Evolutionary conservation across 352 stramenopile species (phyloP).

Genomic region (Phytophthora macrochlamydospora): DNA sequence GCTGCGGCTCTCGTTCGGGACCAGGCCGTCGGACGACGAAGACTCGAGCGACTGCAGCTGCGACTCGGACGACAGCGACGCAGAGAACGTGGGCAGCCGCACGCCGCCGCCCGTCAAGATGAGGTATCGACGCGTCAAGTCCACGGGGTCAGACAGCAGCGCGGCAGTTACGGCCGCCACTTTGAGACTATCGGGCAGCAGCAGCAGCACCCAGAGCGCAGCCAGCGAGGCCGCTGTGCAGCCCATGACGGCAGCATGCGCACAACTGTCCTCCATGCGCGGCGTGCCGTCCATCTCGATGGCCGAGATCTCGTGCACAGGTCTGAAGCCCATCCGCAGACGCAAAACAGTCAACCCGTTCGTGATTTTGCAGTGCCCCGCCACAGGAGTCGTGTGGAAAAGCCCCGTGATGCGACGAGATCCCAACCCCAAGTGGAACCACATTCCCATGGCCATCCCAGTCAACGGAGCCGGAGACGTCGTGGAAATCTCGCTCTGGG

Average conservation of each 20-base stretch:
- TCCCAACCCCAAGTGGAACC: slow-evolving; percentile 47
- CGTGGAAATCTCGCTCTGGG: slow-evolving; percentile 69
- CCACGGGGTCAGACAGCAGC: slow-evolving; percentile 26
- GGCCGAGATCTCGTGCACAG: slow-evolving; percentile 42
- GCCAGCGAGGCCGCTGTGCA: slow-evolving; percentile 30
- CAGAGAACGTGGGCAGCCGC: slow-evolving; percentile 16
- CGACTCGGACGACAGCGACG: slow-evolving; percentile 34
- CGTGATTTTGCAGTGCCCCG: slow-evolving; percentile 41
- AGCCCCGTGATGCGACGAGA: slow-evolving; percentile 48
- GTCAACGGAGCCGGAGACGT: slow-evolving; percentile 38
- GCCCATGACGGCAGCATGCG: slow-evolving; percentile 6
- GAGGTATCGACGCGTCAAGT: slow-evolving; percentile 31
- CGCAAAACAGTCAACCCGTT: slow-evolving; percentile 68
- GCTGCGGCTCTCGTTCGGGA: slow-evolving; percentile 34
- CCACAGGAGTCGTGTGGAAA: slow-evolving; percentile 45
- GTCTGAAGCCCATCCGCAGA: slow-evolving; percentile 53
- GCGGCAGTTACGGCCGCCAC: slow-evolving; percentile 24
- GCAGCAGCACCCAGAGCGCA: slow-evolving; percentile 41
- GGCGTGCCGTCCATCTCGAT: slow-evolving; percentile 18
- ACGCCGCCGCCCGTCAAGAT: slow-evolving; percentile 11
- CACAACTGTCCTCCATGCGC: neutral
- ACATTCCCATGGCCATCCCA: slow-evolving; percentile 46
- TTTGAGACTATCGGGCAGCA: slow-evolving; percentile 32
- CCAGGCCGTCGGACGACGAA: slow-evolving; percentile 32
- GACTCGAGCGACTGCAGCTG: slow-evolving; percentile 29